Evolutionary conservation across 148 eudicot genomes (phyloP).

Genomic region (Amaranthus cruentus): DNA sequence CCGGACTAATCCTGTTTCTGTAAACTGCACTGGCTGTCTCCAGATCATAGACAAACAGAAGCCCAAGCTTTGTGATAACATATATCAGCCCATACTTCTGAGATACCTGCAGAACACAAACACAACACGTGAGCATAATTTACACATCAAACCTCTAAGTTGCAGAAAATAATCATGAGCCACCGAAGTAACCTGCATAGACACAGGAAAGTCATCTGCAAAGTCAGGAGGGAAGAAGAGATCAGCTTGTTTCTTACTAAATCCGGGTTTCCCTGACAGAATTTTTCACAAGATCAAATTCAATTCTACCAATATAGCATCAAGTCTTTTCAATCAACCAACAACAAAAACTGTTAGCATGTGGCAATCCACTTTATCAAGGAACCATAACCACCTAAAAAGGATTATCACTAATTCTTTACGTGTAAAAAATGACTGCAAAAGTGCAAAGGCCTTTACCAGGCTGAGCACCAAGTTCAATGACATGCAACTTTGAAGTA

Average conservation of each 20-base stretch:
- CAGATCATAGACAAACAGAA: constrained; percentile 85
- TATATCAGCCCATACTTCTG: constrained; percentile 76
- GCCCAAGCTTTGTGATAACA: constrained; percentile 92
- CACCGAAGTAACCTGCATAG: constrained; percentile 72
- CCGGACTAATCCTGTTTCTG: constrained; percentile 88
- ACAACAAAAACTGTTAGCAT: background rate
- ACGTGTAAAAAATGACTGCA: background rate
- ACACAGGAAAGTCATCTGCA: constrained; percentile 90
- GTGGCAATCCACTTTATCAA: background rate
- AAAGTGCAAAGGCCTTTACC: constrained; percentile 34
- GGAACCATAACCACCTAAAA: too few species aligned
- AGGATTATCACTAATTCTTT: too few species aligned
- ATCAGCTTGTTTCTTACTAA: constrained; percentile 90
- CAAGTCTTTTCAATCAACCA: background rate
- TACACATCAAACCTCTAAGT: background rate
- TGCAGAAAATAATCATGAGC: background rate
- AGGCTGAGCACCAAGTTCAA: constrained; percentile 97
- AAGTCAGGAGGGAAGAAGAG: constrained; percentile 96
- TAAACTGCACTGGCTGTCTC: constrained; percentile 91
- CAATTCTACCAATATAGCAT: background rate
- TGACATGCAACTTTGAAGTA: constrained; percentile 81
- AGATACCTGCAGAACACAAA: constrained; percentile 57
- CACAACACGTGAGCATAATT: background rate
- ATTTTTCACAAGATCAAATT: background rate
- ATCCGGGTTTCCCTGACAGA: constrained; percentile 63